Evolutionary conservation across 192 early-diverging fungal species (phyloP).

Genomic region (Coemansia furcata): DNA sequence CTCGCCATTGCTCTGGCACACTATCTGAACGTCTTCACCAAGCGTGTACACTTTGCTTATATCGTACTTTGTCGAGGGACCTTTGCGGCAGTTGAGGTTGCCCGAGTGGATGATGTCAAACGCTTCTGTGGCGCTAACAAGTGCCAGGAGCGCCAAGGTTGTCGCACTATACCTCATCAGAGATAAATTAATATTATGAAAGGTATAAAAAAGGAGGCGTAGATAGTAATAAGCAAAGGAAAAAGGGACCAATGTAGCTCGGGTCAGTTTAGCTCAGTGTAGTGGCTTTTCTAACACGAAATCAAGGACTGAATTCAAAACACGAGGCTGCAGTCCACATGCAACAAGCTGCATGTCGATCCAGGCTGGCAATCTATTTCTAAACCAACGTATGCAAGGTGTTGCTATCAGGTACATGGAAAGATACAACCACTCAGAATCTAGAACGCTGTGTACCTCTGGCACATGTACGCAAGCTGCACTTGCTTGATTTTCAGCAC

Average conservation of each 20-base stretch:
- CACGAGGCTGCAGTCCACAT: neutral
- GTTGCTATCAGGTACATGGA: neutral
- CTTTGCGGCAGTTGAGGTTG: slow-evolving; percentile 46
- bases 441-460: neutral
- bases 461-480: neutral
- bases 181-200: neutral
- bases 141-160: slow-evolving; percentile 4
- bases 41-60: slow-evolving; percentile 35
- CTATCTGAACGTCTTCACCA: slow-evolving; percentile 40
- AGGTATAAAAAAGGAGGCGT: neutral
- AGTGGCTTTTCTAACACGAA: neutral
- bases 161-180: neutral
- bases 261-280: neutral
- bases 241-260: neutral
- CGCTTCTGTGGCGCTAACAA: slow-evolving; percentile 18
- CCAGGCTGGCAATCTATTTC: neutral
- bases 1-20: slow-evolving; percentile 40
- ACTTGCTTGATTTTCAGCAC: neutral
- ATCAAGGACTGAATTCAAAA: neutral
- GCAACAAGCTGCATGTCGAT: neutral
- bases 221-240: neutral
- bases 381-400: neutral
- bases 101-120: slow-evolving; percentile 34
- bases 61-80: slow-evolving; percentile 24
- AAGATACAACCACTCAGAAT: neutral